Base-by-base conservation (phyloP, 331 rosid genomes). In the Acacia pycnantha region DNA sequence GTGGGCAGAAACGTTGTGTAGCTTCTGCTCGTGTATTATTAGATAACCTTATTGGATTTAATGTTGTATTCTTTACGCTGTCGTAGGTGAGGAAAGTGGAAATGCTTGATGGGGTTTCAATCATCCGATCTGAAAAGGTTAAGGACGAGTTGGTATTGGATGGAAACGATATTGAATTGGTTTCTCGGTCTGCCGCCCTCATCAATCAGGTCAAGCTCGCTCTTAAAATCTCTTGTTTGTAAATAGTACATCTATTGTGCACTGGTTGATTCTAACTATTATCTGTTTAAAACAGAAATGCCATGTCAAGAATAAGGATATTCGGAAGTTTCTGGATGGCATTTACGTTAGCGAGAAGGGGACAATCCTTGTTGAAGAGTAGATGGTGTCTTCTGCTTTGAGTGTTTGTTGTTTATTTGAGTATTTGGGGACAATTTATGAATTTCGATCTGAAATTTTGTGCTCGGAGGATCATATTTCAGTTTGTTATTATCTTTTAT, bases 241-340 rank as follows among this genome's bases (percentile, higher is more conserved):
- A 24, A 7, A 53, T 7, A 19, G 59, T 27, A 6, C 69, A 2
- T 67, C 5, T 26, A 6, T 27, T 66, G 70, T 68, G 41, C 78
- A 6, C 18, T 51, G 10, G 79, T 75, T 76, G 11, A 46, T 19
- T 66, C 31, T 37, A 5, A 15, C 11, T 16, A 21, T 22, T 27
- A 33, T 47, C 46, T 47, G 11, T 4, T 29, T 87, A 40, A 43
- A 29, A 90, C 95, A 94, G 97, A 94, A 94, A 87, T 94, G 98
- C 46, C 97, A 92, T 58, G 97, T 94, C 18, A 94, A 94, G 82
- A 94, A 94, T 77, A 94, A 91, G 76, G 98, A 92, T 89, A 94
- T 94, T 83, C 76, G 98, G 64, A 94, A 92, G 90, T 94, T 94
- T 58, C 91, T 94, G 43, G 97, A 94, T 16, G 98, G 98, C 44